These are phyloP conservation scores for Ajuga chamaepitys DNA, from an alignment of 257 asterid genomes.

Conservation along the genomic window DNA sequence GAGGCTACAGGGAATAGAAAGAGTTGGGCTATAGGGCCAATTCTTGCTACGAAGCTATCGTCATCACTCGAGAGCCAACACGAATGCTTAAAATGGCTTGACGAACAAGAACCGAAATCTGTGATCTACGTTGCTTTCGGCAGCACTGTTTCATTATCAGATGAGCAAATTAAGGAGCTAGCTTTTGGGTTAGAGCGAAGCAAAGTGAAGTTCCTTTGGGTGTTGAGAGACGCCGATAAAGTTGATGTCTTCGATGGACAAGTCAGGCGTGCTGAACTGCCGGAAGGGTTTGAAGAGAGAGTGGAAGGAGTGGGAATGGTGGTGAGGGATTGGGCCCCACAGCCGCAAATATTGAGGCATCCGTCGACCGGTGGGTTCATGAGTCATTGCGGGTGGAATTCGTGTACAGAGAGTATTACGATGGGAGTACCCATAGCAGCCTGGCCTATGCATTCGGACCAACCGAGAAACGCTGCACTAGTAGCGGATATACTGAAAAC, in stretches of 20 bases:
- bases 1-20: neutral
- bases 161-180: neutral
- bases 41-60: neutral
- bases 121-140: neutral
- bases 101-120: neutral
- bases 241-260: slow-evolving; percentile 4
- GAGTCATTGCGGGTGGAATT: too few species aligned
- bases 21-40: neutral
- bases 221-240: slow-evolving; percentile 15
- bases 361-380: too few species aligned
- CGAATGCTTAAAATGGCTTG: too few species aligned
- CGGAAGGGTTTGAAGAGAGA: too few species aligned
- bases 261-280: neutral
- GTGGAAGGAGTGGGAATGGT: too few species aligned
- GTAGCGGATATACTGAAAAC: neutral
- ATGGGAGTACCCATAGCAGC: slow-evolving; percentile 21
- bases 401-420: too few species aligned
- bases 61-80: neutral
- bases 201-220: too few species aligned
- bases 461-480: neutral
- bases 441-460: slow-evolving; percentile 19
- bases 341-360: too few species aligned
- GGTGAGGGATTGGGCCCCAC: too few species aligned
- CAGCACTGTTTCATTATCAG: neutral
- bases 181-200: slow-evolving; percentile 7